Evolutionary conservation across 805 yeast species (phyloP), one percentile per base, ranked within the genome.

Genomic region (Cyberlindnera mrakii): DNA sequence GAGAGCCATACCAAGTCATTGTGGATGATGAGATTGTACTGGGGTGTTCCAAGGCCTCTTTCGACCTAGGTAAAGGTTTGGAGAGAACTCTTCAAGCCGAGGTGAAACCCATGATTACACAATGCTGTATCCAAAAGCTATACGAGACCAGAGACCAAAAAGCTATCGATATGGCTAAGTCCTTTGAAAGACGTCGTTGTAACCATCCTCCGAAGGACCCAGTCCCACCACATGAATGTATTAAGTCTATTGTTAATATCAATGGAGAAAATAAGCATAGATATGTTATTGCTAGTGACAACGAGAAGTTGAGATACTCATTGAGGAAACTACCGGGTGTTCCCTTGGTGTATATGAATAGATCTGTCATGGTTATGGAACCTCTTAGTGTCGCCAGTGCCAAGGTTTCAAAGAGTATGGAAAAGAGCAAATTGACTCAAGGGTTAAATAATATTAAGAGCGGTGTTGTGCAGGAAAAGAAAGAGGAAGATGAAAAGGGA

Each of bases 281-380:
- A 52, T 93, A 91, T 60, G 73, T 87, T 25, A 86, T 93, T 11
- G 97, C 95, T 1, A 75, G 91, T 0, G 97, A 90, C 58, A 80
- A 85, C 54, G 75, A 77, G 19, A 72, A 75, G 23, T 68, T 90
- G 41, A 75, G 99, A 52, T 75, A 77, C 43, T 67, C 70, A 38
- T 68, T 93, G 47, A 74, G 98, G 51, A 69, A 69, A 27, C 70
- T 89, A 10, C 95, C 99, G 0, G 99, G 96, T 11, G 84, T 88
- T 1, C 99, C 99, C 1, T 63, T 93, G 50, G 68, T 91, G 9
- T 90, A 85, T 61, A 80, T 93, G 78, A 82, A 85, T 57, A 73
- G 96, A 47, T 79, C 96, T 1, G 99, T 93, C 15, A 86, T 93
- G 91, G 81, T 93, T 23, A 80, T 93, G 93, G 99, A 93, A 64